Conservation (phyloP, 2,329 filamentous ascomycete species). For the Fusarium vanettenii region DNA sequence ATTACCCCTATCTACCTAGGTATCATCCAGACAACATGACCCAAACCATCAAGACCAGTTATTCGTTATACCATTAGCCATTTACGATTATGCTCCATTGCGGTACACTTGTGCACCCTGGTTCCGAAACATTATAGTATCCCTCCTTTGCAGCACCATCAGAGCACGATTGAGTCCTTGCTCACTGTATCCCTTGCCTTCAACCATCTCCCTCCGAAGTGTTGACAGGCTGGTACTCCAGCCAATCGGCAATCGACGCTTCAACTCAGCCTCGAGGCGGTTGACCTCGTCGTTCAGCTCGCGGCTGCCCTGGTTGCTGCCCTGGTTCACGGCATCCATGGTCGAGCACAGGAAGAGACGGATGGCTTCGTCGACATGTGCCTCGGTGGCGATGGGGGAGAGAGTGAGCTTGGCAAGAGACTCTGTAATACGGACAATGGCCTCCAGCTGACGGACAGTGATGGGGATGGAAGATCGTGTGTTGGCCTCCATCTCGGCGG, state of each 20-base stretch:
- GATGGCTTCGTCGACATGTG: conserved; percentile 97
- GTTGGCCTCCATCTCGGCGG: conserved; percentile 89
- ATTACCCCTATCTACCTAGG: conserved; percentile 31
- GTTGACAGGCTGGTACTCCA: conserved; percentile 94
- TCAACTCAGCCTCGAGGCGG: conserved; percentile 89
- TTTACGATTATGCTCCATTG: conserved; percentile 68
- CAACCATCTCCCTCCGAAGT: conserved; percentile 89
- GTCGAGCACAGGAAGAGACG: conserved; percentile 95
- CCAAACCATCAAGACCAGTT: conserved; percentile 21
- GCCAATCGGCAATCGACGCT: conserved; percentile 88
- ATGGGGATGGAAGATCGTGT: conserved; percentile 94
- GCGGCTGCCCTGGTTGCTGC: conserved; percentile 82
- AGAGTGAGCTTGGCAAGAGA: conserved; percentile 92
- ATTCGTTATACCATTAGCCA: conserved; percentile 21
- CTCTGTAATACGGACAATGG: conserved; percentile 96
- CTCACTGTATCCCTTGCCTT: conserved; percentile 90
- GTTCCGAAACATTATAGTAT: conserved; percentile 85
- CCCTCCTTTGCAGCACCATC: conserved; percentile 86
- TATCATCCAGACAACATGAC: conserved; percentile 19
- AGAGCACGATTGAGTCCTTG: conserved; percentile 85
- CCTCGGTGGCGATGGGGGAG: conserved; percentile 86
- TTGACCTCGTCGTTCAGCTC: conserved; percentile 91
- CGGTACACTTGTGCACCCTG: conserved; percentile 81
- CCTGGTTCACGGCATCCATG: conserved; percentile 97
- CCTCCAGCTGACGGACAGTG: conserved; percentile 95